Percentiles rank a stretch among this genome's conserved stretches.
Evolutionary conservation across 108 stramenopile genomes (phyloP).

Genomic region (Skeletonema marinoi): DNA sequence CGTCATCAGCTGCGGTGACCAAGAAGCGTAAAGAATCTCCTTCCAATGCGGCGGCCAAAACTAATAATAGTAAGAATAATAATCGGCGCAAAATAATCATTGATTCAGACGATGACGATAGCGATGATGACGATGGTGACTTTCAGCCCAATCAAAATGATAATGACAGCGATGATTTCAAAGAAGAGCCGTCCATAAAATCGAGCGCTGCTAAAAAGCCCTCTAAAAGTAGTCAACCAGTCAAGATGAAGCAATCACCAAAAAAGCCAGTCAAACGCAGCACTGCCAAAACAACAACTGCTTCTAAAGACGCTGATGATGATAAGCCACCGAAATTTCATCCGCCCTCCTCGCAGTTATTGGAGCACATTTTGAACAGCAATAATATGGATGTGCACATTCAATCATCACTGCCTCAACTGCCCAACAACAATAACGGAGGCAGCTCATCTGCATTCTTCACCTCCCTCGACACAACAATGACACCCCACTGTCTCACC

Average conservation of each 20-base stretch:
- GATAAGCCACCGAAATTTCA: slow-evolving; percentile 37
- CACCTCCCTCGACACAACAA: neutral
- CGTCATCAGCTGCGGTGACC: neutral
- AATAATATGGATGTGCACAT: neutral
- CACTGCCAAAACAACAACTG: no score
- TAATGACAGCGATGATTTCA: slow-evolving; percentile 17
- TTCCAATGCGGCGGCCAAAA: neutral
- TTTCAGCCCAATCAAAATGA: neutral
- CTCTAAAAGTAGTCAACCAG: neutral
- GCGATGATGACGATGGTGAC: slow-evolving; percentile 2
- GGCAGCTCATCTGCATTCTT: neutral
- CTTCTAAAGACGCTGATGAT: no score
- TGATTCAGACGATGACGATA: slow-evolving; percentile 21
- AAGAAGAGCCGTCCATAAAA: slow-evolving; percentile 8
- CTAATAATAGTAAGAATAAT: neutral
- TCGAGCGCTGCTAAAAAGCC: slow-evolving; percentile 4
- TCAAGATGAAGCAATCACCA: slow-evolving; percentile 10
- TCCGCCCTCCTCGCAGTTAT: slow-evolving; percentile 27
- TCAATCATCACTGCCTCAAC: neutral
- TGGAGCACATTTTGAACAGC: slow-evolving; percentile 8
- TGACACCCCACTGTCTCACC: slow-evolving; percentile 30
- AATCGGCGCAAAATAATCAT: neutral
- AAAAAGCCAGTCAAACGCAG: slow-evolving; percentile 2
- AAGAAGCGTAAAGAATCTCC: neutral
- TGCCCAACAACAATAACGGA: neutral